Base-by-base conservation (phyloP, 768 basidiomycete species). In the Lactifluus subvellereus region DNA sequence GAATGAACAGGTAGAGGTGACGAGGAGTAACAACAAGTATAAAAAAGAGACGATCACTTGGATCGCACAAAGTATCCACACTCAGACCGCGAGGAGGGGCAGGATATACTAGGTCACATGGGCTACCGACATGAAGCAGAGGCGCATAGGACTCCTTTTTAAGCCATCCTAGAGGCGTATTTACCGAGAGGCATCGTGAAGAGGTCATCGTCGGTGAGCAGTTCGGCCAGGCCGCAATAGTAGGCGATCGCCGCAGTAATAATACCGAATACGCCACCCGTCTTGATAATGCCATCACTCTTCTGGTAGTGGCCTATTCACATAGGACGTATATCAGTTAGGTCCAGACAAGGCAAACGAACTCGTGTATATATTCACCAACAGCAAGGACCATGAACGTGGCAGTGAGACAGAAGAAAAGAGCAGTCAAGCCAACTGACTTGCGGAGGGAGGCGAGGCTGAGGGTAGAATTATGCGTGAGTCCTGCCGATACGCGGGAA, bases 321-420 rank as follows among this genome's bases (percentile, higher is more conserved):
- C 64, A 37, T 54, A 27, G 1, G 9, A 48, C 40, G 2, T 27
- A 30, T n/a, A 27, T 47, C 4, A 60, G 20, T 3, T 3, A 55
- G 11, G 27, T 22, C 3, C 14, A 58, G 5, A 53, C 38, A 11
- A 30, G 14, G 33, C 14, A 13, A n/a, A 20, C n/a, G 6, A 27
- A 22, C 22, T 10, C 10, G 27, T 22, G 47, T 22, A 18, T 11
- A n/a, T 18, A 79, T 68, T 72, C 68, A 67, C 79, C 78, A 11
- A 73, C 65, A 5, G 75, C 76, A 47, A 84, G 76, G 16, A 83
- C 61, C 47, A 78, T 47, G 75, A 82, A 87, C 6, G 85, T 85
- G 54, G 81, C 61, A 33, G 74, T 76, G 22, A 87, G 78, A 78
- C 75, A 82, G 72, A 76, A 72, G 71, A 86, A 81, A 18, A 87